Percentiles rank a stretch among this genome's conserved stretches.
Conservation (phyloP, 164 flowering plant species). For the Tinospora cordifolia region DNA sequence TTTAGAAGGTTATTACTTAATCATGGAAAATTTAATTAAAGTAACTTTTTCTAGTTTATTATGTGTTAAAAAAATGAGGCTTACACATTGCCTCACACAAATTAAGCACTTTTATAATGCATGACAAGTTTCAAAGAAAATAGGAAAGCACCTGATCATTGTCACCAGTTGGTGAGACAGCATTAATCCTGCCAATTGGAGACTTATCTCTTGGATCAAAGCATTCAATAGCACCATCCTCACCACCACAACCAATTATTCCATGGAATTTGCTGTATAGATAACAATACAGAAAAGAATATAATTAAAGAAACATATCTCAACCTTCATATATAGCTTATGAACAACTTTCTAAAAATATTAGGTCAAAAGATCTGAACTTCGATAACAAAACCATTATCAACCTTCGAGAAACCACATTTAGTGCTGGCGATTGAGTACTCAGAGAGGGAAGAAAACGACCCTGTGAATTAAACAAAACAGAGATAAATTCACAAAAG, state of each 20-base stretch:
- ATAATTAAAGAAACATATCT: too few species aligned
- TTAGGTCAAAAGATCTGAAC: background rate
- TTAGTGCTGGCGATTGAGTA: constrained; percentile 77
- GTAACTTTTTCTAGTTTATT: too few species aligned
- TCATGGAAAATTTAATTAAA: too few species aligned
- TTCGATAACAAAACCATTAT: background rate
- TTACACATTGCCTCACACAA: too few species aligned
- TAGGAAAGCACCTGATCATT: constrained; percentile 44
- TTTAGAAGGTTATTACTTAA: too few species aligned
- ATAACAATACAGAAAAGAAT: background rate
- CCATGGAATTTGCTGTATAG: constrained; percentile 73
- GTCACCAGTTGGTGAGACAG: constrained; percentile 60
- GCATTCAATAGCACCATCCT: constrained; percentile 95
- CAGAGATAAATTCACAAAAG: background rate
- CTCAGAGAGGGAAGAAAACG: constrained; percentile 69
- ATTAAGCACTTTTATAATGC: too few species aligned
- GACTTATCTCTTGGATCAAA: constrained; percentile 78
- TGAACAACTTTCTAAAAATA: background rate
- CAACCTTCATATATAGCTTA: constrained; percentile 3
- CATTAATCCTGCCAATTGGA: constrained; percentile 76
- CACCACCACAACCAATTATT: constrained; percentile 89
- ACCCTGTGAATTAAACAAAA: constrained; percentile 43
- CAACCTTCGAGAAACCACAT: constrained; percentile 71
- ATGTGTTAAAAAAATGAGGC: too few species aligned
- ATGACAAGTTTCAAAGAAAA: background rate